These are phyloP conservation scores for Pseudocohnilembus persalinus DNA, from an alignment of 169 alveolate species.

Conservation along the genomic window DNA sequence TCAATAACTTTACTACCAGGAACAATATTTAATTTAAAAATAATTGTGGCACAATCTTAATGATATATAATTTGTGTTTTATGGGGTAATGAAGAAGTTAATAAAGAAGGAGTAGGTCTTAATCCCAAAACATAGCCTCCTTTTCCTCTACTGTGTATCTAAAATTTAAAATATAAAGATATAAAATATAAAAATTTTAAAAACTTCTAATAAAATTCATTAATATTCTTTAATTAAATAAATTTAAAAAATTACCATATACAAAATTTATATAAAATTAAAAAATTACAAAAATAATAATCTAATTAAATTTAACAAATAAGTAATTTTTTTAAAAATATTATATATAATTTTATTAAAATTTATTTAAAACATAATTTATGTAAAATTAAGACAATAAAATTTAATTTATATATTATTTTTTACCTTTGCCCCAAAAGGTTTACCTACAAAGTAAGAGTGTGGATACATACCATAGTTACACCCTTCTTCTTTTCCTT, in stretches of 20 bases:
- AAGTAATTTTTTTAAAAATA: too few relatives aligned
- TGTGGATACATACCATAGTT: constrained; percentile 2
- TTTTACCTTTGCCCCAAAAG: constrained; percentile 23
- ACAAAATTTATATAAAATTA: background rate
- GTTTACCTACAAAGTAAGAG: constrained; percentile 14
- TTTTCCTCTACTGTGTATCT: constrained; percentile 55
- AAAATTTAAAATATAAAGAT: background rate
- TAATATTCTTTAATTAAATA: too few relatives aligned
- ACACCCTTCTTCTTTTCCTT: background rate
- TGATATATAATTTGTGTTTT: constrained; percentile 80
- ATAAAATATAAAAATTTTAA: background rate
- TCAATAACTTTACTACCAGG: constrained; percentile 75
- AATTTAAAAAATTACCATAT: too few relatives aligned
- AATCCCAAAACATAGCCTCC: constrained; percentile 57
- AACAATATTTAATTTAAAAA: constrained; percentile 64
- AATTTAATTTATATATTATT: constrained; percentile 15
- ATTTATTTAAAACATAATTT: too few relatives aligned
- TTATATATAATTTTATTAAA: too few relatives aligned
- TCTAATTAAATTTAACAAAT: too few relatives aligned
- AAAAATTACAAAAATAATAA: too few relatives aligned
- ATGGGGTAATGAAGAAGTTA: constrained; percentile 64
- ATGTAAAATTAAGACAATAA: too few relatives aligned
- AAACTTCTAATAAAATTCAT: background rate
- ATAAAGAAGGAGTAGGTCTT: constrained; percentile 64
- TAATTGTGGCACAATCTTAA: constrained; percentile 76